Conservation (phyloP, 805 yeast genomes). For the Candida broadrunensis region DNA sequence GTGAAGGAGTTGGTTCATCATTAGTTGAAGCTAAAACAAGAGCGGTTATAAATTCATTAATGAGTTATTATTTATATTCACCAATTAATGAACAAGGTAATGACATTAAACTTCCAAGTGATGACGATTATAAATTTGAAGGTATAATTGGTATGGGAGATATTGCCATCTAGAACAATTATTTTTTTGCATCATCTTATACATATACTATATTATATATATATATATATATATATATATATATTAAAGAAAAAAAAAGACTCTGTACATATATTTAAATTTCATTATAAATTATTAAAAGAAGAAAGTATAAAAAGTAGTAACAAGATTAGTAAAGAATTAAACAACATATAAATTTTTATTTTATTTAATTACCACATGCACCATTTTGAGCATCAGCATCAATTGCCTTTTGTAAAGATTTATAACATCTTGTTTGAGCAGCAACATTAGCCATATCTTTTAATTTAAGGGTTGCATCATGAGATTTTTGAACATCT, state of each 20-base stretch:
- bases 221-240: too few species aligned
- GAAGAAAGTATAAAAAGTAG: too few species aligned
- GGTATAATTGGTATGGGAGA: conserved; percentile 44
- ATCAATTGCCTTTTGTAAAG: conserved; percentile 4
- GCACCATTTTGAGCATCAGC: conserved; percentile 7
- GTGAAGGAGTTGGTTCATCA: conserved; percentile 93
- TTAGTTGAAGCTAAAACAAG: conserved; percentile 88
- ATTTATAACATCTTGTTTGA: conserved; percentile 9
- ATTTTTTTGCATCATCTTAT: too few species aligned
- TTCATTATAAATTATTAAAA: too few species aligned
- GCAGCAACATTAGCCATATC: conserved; percentile 9
- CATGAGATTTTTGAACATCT: conserved; percentile 7
- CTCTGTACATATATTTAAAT: too few species aligned
- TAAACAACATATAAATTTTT: too few species aligned
- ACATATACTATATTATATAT: too few species aligned
- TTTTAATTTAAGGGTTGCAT: conserved; percentile 6
- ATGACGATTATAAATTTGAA: conserved; percentile 38
- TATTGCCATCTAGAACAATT: conserved; percentile 40
- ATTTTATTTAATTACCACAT: conserved; percentile 6
- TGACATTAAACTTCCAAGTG: conserved; percentile 59
- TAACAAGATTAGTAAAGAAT: too few species aligned
- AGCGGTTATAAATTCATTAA: conserved; percentile 86
- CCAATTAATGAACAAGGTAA: conserved; percentile 54
- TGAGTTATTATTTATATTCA: conserved; percentile 88
- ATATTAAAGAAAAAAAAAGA: too few species aligned